Base-by-base conservation (phyloP, 2,329 filamentous ascomycete species). In the Hirsutella rhossiliensis region DNA sequence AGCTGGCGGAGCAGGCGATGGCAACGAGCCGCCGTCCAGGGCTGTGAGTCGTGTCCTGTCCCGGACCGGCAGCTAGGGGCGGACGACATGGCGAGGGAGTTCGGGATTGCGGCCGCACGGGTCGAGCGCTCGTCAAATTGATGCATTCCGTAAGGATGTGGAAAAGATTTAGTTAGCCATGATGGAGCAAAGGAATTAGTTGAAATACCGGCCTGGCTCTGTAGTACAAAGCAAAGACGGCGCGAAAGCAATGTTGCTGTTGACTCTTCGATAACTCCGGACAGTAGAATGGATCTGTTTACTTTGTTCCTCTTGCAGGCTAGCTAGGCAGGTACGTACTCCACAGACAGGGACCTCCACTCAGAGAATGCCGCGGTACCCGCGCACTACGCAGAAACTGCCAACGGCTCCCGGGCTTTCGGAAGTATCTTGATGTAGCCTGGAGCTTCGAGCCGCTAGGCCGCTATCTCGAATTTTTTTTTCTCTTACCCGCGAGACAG, bases 21-120 rank as follows among this genome's bases (percentile, higher is more conserved):
- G 38, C 70, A 74, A 44, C 68, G 58, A 41, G 66, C 62, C 5
- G 70, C 66, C 5, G 68, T 73, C 71, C 71, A 74, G 12, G 58
- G 58, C 38, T 62, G 61, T 12, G 45, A n/a, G 29, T 52, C 47
- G 38, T 51, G 18, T 31, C 15, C 36, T 15, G 47, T 28, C 4
- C 30, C 31, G 13, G 23, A 18, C 11, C 38, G 37, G 28, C 11
- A 8, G 15, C 6, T 36, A 9, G 12, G 15, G 12, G n/a, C n/a
- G 18, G n/a, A n/a, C 17, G n/a, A 8, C 34, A 18, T 37, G n/a
- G 13, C 9, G 18, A 37, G n/a, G 7, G 9, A n/a, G 18, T 15
- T 8, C 18, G 34, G n/a, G 11, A 36, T 17, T 36, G 32, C n/a
- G n/a, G n/a, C n/a, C n/a, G 23, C 23, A 7, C 23, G 23, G 7